Base-by-base conservation (phyloP, 306 rosid genomes). In the Benincasa hispida region DNA sequence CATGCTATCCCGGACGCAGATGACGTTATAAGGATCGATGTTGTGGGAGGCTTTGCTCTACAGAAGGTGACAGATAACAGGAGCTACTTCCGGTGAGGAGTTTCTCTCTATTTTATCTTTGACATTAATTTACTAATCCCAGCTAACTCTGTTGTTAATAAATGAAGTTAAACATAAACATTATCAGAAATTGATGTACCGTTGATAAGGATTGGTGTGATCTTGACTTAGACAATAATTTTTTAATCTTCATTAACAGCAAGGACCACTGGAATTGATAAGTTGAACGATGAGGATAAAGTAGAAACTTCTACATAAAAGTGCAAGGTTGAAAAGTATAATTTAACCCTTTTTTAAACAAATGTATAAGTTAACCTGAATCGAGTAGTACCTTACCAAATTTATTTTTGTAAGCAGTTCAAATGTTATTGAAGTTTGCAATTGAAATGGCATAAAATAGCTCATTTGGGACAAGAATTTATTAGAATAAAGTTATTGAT, bases 21-120 rank as follows among this genome's bases (percentile, higher is more conserved):
- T 57, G 97, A 85, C 72, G 91, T 78, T 13, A 91, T 92, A 22
- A 90, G 92, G 86, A 88, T 95, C 34, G 97, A 87, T 81, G 18
- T 95, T 61, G 89, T 95, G n/a, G 99, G 99, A 81, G 98, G 99
- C 82, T 85, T 55, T 84, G 99, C 91, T 78, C 8, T 95, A 89
- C 99, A 95, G 62, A 95, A 90, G 91, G 98, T 95, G 84, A 81
- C 93, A 11, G 42, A 89, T 8, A 89, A 88, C 72, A 77, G 99
- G 85, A 92, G 99, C 85, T 95, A 92, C 85, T 89, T 95, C 73
- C 92, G 99, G 98, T 95, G 84, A 84, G 93, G 28, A 34, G 50
- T 72, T 72, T 48, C 8, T 17, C 41, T 45, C 15, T 56, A 37
- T 75, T 75, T 37, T 34, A 19, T 5, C 17, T 1, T 2, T 18